Evolutionary conservation across 2,329 filamentous ascomycete species (phyloP), one percentile per base, ranked within the genome.

Genomic region (Myrmaecium sp.): DNA sequence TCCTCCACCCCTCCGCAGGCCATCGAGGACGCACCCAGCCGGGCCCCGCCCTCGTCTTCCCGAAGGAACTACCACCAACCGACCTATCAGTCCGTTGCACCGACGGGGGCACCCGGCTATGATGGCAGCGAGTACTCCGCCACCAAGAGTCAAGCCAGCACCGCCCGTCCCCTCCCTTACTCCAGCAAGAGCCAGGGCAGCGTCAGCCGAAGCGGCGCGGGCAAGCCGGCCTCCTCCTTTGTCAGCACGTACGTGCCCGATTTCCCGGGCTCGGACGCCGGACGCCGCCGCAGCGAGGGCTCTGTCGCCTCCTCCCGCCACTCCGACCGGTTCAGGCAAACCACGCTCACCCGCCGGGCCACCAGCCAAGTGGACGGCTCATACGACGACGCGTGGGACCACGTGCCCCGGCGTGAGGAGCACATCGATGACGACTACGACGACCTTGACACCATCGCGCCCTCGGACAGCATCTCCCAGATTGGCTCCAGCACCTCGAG

Each of bases 381-480:
- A 23, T 8, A 44, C 15, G 40, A 37, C 11, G 50, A 47, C 5
- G 32, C 52, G 15, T 37, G 52, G 11, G 46, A 44, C 31, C 51
- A 44, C 34, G 41, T 52, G n/a, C 38, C 52, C 9, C 43, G 47
- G 17, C 49, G 49, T 17, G 41, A 46, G 29, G 44, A 45, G n/a
- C 40, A 47, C 12, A 18, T 30, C 12, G 28, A 31, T 46, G 5
- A 28, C 15, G 26, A 25, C 14, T 20, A 42, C 14, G 51, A 47
- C 29, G 54, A 61, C 29, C 40, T 42, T 26, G 55, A 55, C 32
- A 60, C 57, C 4, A 52, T 63, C 2, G 49, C 54, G 3, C 59
- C 59, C 1, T 55, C 57, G 31, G 59, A 63, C 31, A 57, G 52
- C 28, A 60, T 62, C 32, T 58, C 54, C 9, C 54, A 58, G 22